Evolutionary conservation across 257 asterid genomes (phyloP).

Genomic region (Nicotiana obtusifolia): DNA sequence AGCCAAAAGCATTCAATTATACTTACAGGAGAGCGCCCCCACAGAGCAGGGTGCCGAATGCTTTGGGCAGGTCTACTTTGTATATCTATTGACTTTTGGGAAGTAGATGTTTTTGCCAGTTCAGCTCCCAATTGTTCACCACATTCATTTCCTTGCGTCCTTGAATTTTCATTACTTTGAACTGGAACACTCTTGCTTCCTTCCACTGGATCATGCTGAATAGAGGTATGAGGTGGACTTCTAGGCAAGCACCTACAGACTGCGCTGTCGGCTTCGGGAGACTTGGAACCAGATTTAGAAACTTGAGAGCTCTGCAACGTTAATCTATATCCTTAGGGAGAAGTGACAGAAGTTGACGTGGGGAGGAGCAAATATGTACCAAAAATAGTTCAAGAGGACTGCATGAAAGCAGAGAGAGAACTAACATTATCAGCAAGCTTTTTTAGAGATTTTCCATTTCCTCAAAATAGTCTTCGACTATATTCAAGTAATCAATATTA

Average conservation of each 20-base stretch:
- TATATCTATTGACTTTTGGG: slow-evolving; percentile 23
- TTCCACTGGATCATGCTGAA: slow-evolving; percentile 27
- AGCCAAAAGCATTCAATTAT: neutral
- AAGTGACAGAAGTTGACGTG: neutral
- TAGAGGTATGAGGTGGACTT: slow-evolving; percentile 25
- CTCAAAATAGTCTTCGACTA: neutral
- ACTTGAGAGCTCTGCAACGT: neutral
- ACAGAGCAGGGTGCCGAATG: slow-evolving; percentile 38
- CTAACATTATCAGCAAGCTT: neutral
- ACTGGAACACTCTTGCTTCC: slow-evolving; percentile 17
- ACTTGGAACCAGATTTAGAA: slow-evolving; percentile 26
- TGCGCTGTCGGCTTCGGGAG: slow-evolving; percentile 33
- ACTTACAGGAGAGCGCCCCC: slow-evolving; percentile 81
- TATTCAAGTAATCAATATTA: neutral
- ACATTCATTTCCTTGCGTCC: slow-evolving; percentile 17
- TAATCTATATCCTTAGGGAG: neutral
- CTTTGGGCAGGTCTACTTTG: slow-evolving; percentile 34
- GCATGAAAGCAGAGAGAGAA: neutral
- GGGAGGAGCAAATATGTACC: neutral
- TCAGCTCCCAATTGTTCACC: slow-evolving; percentile 30
- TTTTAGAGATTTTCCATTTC: neutral
- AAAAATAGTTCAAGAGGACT: neutral
- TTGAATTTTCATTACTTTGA: slow-evolving; percentile 22
- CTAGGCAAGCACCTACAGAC: slow-evolving; percentile 14
- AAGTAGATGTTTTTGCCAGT: slow-evolving; percentile 30